Percentiles rank a stretch among this genome's conserved stretches.
Evolutionary conservation across 768 basidiomycete species (phyloP).

Genomic region (Lentinula guzmanii): DNA sequence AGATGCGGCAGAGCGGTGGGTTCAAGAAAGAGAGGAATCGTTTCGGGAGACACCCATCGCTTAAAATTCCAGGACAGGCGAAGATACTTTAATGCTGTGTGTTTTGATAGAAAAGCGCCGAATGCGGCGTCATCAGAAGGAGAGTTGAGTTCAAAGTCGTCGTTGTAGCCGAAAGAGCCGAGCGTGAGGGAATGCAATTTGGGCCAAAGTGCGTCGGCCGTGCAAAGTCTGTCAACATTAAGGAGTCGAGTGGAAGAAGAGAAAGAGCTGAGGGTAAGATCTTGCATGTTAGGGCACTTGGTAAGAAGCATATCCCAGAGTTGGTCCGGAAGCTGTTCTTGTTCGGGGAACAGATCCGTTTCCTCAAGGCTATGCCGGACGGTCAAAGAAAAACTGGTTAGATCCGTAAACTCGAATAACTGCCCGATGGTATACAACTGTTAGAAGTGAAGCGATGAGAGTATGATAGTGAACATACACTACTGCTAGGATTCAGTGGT

Average conservation of each 20-base stretch:
- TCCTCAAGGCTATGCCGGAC: constrained; percentile 39
- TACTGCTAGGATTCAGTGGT: constrained; percentile 27
- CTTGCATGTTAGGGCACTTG: constrained; percentile 41
- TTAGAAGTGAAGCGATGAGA: neutral
- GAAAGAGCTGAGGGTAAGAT: constrained; percentile 44
- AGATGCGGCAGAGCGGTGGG: constrained; percentile 25
- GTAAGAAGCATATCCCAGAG: constrained; percentile 45
- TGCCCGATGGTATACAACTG: constrained; percentile 5
- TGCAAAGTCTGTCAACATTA: constrained; percentile 29
- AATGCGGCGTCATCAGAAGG: constrained; percentile 21
- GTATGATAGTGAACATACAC: constrained; percentile 11
- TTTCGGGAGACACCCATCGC: constrained; percentile 40
- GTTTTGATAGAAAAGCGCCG: constrained; percentile 30
- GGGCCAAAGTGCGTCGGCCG: constrained; percentile 23
- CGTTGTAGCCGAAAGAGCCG: constrained; percentile 43
- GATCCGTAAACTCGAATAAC: constrained; percentile 37
- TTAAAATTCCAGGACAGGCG: constrained; percentile 47
- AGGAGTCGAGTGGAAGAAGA: constrained; percentile 41
- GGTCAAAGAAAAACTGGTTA: constrained; percentile 40
- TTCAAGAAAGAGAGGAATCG: constrained; percentile 25
- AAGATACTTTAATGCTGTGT: constrained; percentile 32
- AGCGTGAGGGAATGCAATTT: constrained; percentile 37
- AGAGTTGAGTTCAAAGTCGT: constrained; percentile 33
- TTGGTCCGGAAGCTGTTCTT: constrained; percentile 30
- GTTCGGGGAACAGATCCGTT: constrained; percentile 29